phyloP scores from a whole-genome alignment of 805 yeast species.

The Pichia ethanolica region DNA sequence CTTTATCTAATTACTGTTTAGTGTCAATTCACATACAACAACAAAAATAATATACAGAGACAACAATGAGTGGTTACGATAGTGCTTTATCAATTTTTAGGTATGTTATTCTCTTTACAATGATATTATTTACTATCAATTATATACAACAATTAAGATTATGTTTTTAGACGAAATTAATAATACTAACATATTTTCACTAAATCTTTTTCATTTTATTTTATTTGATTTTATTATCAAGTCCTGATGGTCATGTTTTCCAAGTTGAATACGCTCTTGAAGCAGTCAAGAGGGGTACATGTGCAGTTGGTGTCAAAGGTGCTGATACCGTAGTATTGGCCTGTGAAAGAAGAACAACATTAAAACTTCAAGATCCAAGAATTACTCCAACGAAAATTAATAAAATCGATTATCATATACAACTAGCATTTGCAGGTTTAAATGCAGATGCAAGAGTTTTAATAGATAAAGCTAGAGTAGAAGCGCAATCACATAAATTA shows the following conservation, averaged over 20 bases:
- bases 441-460: conserved; percentile 97
- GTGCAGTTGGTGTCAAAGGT: conserved; percentile 97
- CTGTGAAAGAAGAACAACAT: conserved; percentile 91
- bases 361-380: conserved; percentile 93
- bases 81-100: conserved; percentile 96
- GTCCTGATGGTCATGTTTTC: conserved; percentile 98
- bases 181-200: neutral
- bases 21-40: no score
- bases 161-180: neutral
- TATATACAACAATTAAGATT: neutral
- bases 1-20: no score
- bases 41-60: neutral
- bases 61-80: conserved; percentile 93
- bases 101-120: conserved; percentile 37
- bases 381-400: conserved; percentile 94
- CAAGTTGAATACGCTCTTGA: conserved; percentile 98
- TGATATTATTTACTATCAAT: no score
- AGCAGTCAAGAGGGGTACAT: conserved; percentile 97
- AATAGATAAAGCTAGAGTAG: conserved; percentile 91
- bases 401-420: conserved; percentile 81
- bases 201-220: neutral
- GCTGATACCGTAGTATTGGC: conserved; percentile 84
- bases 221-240: conserved; percentile 16
- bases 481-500: conserved; percentile 90
- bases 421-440: conserved; percentile 92